Evolutionary conservation across 352 stramenopile genomes (phyloP), one percentile per base, ranked within the genome.

Genomic region (Phytophthora uliginosa): DNA sequence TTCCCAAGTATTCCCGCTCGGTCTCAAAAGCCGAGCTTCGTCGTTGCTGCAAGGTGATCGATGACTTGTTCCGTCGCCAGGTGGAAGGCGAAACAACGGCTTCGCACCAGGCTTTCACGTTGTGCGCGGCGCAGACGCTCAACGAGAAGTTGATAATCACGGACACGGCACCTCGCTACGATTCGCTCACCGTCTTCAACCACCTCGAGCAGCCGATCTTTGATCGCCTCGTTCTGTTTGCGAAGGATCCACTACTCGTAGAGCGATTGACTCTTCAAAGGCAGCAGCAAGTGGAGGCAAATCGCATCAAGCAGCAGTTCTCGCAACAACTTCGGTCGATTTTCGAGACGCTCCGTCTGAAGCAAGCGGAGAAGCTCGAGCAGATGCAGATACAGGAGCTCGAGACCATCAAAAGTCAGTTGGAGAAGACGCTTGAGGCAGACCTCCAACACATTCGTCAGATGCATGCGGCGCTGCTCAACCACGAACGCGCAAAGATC

Each of bases 201-300:
- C 88, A 95, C 71, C 67, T 95, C 8, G 86, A 93, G 40, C 74
- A 89, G 59, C 84, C 88, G 0, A 78, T 95, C 20, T 78, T 95
- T 15, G 85, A 93, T 42, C 88, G 88, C 6, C 66, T 95, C 9
- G 33, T 92, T 13, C 54, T 85, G 24, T 95, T 93, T 59, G 70
- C 84, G 6, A 95, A 92, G 50, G 84, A 95, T 34, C 78, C 82
- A 0, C 79, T 80, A 18, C 34, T 93, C 15, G 79, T 95, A 65
- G 84, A 92, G 53, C 73, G 84, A 1, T 74, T 91, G 17, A 15
- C 57, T 10, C 59, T 91, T 1, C 81, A 89, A 12, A 78, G 71
- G 10, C 80, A 92, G 50, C 82, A 91, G 52, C 87, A 88, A 50
- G 47, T 51, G 1, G 81, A 91, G 52, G 66, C 84, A n/a, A 80